phyloP scores from a whole-genome alignment of 805 yeast species.

The Schwanniomyces yamadae region DNA sequence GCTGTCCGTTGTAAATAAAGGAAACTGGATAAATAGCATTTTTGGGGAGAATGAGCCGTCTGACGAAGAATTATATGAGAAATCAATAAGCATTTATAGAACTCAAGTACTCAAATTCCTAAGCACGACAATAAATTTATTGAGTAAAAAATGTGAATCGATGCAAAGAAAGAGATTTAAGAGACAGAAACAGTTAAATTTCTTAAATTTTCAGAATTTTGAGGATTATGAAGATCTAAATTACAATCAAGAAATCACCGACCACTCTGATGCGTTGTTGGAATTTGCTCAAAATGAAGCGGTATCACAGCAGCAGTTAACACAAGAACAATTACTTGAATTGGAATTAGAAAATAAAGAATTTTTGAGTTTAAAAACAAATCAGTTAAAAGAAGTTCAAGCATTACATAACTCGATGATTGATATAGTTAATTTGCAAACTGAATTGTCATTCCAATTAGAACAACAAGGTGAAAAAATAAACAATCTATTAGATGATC shows the following conservation, averaged over 20 bases:
- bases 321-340: slow-evolving; percentile 58
- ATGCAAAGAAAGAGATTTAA: slow-evolving; percentile 50
- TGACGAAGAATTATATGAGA: slow-evolving; percentile 30
- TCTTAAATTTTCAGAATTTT: slow-evolving; percentile 40
- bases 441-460: slow-evolving; percentile 71
- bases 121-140: slow-evolving; percentile 40
- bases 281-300: slow-evolving; percentile 11
- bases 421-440: slow-evolving; percentile 74
- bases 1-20: slow-evolving; percentile 12
- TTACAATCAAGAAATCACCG: slow-evolving; percentile 7
- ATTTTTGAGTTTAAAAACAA: slow-evolving; percentile 53
- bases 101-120: slow-evolving; percentile 50
- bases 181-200: slow-evolving; percentile 36
- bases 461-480: slow-evolving; percentile 72
- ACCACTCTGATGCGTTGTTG: slow-evolving; percentile 5
- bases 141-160: slow-evolving; percentile 45
- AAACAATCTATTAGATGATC: slow-evolving; percentile 59
- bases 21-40: slow-evolving; percentile 16
- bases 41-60: slow-evolving; percentile 35
- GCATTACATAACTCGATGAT: slow-evolving; percentile 59
- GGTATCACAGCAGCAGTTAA: slow-evolving; percentile 20
- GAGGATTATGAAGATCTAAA: slow-evolving; percentile 30
- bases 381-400: slow-evolving; percentile 59
- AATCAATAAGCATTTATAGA: slow-evolving; percentile 44
- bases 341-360: slow-evolving; percentile 60